phyloP scores from a whole-genome alignment of 2,329 filamentous ascomycete genomes.

The Fusarium pseudoanthophilum region DNA sequence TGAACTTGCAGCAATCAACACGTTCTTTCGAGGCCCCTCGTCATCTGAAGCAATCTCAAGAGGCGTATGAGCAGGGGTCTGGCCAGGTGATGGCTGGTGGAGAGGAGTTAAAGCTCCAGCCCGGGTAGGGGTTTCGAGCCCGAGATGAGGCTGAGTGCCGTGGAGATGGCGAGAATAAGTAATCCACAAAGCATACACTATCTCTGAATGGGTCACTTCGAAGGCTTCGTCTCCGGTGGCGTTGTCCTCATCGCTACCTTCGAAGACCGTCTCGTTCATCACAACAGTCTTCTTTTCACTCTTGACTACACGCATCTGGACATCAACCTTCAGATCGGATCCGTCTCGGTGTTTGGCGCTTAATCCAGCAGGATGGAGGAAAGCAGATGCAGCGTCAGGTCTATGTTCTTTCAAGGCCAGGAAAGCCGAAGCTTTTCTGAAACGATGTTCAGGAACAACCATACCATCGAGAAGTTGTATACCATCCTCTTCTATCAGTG shows the following conservation, averaged over 20 bases:
- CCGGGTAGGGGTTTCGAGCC: constrained; percentile 69
- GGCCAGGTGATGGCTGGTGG: constrained; percentile 82
- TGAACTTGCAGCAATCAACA: constrained; percentile 56
- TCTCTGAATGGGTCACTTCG: constrained; percentile 70
- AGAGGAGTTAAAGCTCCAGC: constrained; percentile 77
- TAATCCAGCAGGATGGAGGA: constrained; percentile 85
- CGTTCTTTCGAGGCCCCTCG: constrained; percentile 56
- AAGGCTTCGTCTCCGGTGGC: constrained; percentile 57
- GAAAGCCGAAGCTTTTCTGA: constrained; percentile 87
- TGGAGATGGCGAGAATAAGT: constrained; percentile 96
- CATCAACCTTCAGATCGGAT: constrained; percentile 89
- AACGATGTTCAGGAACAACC: constrained; percentile 95
- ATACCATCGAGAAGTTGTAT: constrained; percentile 90
- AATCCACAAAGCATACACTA: constrained; percentile 96
- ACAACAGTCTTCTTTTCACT: constrained; percentile 76
- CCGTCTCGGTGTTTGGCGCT: constrained; percentile 90
- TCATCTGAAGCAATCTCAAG: constrained; percentile 66
- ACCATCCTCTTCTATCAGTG: constrained; percentile 88
- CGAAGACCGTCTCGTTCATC: constrained; percentile 72
- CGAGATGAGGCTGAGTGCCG: constrained; percentile 70
- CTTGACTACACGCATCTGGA: constrained; percentile 96
- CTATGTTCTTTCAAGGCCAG: constrained; percentile 85
- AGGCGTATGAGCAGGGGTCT: constrained; percentile 69
- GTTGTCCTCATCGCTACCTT: constrained; percentile 67
- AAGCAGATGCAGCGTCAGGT: constrained; percentile 79